Conservation (phyloP, 73 alveolate genomes). For the Effrenium voratum region DNA sequence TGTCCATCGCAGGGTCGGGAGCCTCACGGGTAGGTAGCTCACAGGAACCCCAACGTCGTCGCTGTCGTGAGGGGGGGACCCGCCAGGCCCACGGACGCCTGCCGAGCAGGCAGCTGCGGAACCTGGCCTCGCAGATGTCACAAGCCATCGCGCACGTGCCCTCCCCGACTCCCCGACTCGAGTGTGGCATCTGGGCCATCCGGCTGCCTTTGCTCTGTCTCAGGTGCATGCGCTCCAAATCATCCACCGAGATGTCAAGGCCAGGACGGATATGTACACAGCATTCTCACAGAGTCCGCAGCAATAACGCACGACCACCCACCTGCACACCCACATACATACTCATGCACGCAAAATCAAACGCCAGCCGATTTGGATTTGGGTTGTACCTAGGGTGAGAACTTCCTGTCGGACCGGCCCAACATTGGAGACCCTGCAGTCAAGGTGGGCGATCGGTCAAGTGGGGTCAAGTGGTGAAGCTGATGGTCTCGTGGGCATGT, state of each 20-base stretch:
- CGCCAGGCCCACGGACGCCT: conserved; percentile 76
- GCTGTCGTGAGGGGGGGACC: too few species aligned
- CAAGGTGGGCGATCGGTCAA: too few species aligned
- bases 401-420: conserved; percentile 77
- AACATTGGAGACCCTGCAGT: conserved; percentile 58
- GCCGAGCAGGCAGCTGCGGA: conserved; percentile 51
- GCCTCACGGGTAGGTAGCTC: background rate
- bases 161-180: background rate
- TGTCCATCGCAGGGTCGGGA: conserved; percentile 60
- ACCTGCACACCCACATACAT: background rate
- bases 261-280: too few species aligned
- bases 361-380: too few species aligned
- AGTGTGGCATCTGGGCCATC: background rate
- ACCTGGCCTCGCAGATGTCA: conserved; percentile 58
- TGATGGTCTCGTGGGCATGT: too few species aligned
- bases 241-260: conserved; percentile 87
- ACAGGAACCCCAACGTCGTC: too few species aligned
- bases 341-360: background rate
- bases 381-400: conserved; percentile 44
- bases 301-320: too few species aligned
- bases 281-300: background rate
- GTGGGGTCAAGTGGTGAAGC: too few species aligned
- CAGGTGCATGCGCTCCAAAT: conserved; percentile 79
- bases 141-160: conserved; percentile 63
- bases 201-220: background rate